These are phyloP conservation scores for Neospermospora avenae DNA, from an alignment of 2,329 filamentous ascomycete genomes.

Conservation along the genomic window DNA sequence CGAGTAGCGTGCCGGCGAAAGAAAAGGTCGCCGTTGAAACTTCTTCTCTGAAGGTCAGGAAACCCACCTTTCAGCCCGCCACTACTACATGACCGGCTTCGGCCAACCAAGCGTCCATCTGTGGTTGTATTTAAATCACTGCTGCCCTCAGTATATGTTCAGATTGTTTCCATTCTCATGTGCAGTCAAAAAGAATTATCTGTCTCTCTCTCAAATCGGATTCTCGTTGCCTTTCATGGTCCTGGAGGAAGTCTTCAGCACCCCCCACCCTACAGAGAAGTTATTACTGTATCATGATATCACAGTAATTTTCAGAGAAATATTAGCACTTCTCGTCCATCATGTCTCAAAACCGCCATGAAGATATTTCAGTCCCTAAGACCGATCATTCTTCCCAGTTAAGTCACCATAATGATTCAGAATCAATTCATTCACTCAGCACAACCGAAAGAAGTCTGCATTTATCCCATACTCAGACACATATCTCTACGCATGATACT, in stretches of 20 bases:
- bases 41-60: neutral
- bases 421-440: slow-evolving; percentile 24
- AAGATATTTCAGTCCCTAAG: slow-evolving; percentile 10
- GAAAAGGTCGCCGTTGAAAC: neutral
- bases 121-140: slow-evolving; percentile 2
- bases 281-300: slow-evolving; percentile 15
- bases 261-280: slow-evolving; percentile 2
- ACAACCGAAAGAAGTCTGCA: slow-evolving; percentile 11
- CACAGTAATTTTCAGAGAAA: slow-evolving; percentile 11
- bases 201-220: neutral
- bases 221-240: slow-evolving; percentile 14
- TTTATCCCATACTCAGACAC: slow-evolving; percentile 25
- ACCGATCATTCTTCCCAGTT: slow-evolving; percentile 1
- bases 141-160: slow-evolving; percentile 1
- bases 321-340: slow-evolving; percentile 15
- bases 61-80: neutral
- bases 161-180: neutral
- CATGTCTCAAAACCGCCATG: slow-evolving; percentile 29
- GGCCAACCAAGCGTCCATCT: neutral
- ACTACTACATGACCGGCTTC: neutral
- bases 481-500: slow-evolving; percentile 32
- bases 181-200: neutral
- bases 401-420: slow-evolving; percentile 15
- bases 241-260: slow-evolving; percentile 4
- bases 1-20: neutral